Evolutionary conservation across 495 filamentous ascomycete species (phyloP).

Genomic region (Penicillium herquei): DNA sequence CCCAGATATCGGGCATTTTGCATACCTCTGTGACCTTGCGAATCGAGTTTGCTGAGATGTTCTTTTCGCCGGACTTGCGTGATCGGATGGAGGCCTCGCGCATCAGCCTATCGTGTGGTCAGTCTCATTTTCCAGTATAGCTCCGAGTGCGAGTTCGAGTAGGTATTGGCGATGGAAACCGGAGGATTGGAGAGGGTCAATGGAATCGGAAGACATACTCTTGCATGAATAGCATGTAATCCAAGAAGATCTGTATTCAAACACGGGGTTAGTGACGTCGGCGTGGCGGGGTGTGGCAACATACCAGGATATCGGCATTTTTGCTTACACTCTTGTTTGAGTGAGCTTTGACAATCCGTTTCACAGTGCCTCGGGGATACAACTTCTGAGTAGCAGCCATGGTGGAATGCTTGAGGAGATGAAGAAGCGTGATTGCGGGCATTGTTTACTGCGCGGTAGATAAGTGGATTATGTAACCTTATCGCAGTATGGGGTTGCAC

Average conservation of each 20-base stretch:
- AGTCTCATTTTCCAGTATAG: no score
- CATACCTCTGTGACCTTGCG: slow-evolving; percentile 75
- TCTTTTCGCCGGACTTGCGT: slow-evolving; percentile 69
- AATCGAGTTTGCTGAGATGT: slow-evolving; percentile 69
- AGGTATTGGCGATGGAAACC: background rate
- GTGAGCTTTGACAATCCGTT: slow-evolving; percentile 87
- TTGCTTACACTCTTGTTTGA: slow-evolving; percentile 76
- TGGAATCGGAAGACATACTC: slow-evolving; percentile 50
- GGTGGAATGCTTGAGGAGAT: background rate
- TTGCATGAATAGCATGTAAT: slow-evolving; percentile 89
- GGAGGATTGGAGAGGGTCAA: no score
- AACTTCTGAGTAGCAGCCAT: slow-evolving; percentile 62
- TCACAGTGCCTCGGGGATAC: slow-evolving; percentile 81
- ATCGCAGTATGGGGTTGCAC: background rate
- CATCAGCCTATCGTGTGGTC: slow-evolving; percentile 59
- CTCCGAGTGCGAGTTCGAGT: background rate
- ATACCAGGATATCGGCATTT: slow-evolving; percentile 83
- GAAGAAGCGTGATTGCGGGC: background rate
- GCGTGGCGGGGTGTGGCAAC: slow-evolving; percentile 10
- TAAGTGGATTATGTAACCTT: slow-evolving; percentile 4
- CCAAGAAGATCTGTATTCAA: slow-evolving; percentile 69
- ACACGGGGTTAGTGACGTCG: slow-evolving; percentile 1
- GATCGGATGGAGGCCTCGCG: slow-evolving; percentile 78
- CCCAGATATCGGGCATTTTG: background rate
- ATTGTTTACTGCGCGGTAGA: slow-evolving; percentile 15